These are phyloP conservation scores for Schizophyllum amplum DNA, from an alignment of 1,284 basidiomycete species.

Conservation along the genomic window DNA sequence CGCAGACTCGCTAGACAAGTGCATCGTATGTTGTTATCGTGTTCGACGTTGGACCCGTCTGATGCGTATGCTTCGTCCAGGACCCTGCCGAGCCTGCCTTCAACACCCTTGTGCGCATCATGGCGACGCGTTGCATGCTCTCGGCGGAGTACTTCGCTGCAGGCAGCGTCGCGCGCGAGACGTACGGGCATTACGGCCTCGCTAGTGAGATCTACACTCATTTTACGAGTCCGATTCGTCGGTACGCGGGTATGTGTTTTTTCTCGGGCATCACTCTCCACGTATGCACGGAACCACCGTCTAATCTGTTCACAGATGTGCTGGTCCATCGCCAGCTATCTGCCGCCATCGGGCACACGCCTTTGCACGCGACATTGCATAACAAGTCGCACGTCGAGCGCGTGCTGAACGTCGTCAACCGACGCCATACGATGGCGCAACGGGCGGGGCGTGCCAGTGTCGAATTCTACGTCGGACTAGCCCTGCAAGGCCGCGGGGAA, in stretches of 20 bases:
- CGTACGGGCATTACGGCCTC: slow-evolving; percentile 95
- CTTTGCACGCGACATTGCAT: slow-evolving; percentile 83
- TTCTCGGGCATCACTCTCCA: slow-evolving; percentile 8
- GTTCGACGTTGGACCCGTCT: slow-evolving; percentile 1
- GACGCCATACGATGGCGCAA: slow-evolving; percentile 92
- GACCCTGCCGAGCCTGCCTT: slow-evolving; percentile 81
- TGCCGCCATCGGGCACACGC: slow-evolving; percentile 80
- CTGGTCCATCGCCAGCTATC: slow-evolving; percentile 91
- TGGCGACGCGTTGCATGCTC: slow-evolving; percentile 98
- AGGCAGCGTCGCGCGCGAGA: slow-evolving; percentile 86
- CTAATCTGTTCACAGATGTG: slow-evolving; percentile 54
- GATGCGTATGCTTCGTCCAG: slow-evolving; percentile 29
- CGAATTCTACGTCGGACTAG: slow-evolving; percentile 95
- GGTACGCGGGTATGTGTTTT: slow-evolving; percentile 76
- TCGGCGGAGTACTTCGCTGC: slow-evolving; percentile 98
- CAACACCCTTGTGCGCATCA: slow-evolving; percentile 97
- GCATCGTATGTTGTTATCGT: slow-evolving; percentile 52
- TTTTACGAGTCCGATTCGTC: slow-evolving; percentile 91
- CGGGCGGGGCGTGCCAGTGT: slow-evolving; percentile 95
- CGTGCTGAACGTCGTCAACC: slow-evolving; percentile 83
- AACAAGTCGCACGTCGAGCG: slow-evolving; percentile 88
- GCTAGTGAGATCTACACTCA: slow-evolving; percentile 98
- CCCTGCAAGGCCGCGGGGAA: slow-evolving; percentile 69
- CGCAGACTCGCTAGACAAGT: slow-evolving; percentile 86
- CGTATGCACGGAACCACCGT: background rate